Percentiles rank a stretch among this genome's conserved stretches.
phyloP scores from a whole-genome alignment of 176 grass and related monocot genomes.

The Poa annua region DNA sequence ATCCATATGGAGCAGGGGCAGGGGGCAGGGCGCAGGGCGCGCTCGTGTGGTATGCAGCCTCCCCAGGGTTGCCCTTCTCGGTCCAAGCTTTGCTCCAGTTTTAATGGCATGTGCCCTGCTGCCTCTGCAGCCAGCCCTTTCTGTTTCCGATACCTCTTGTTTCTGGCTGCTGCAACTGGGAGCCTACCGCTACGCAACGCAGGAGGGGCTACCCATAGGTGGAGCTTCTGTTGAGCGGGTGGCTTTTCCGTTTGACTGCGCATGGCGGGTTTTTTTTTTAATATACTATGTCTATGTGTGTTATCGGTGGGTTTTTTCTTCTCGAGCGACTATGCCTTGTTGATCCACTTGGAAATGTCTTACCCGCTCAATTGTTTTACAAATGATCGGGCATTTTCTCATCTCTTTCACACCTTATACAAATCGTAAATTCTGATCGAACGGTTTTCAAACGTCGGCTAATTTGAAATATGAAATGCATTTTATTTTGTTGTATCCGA shows the following conservation, averaged over 20 bases:
- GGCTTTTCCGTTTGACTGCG: neutral
- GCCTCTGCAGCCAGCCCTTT: slow-evolving; percentile 9
- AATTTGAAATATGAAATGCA: neutral
- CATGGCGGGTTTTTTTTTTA: neutral
- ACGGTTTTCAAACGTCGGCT: neutral
- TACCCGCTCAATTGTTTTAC: neutral
- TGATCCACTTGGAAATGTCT: neutral
- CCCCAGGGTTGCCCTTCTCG: slow-evolving; percentile 60
- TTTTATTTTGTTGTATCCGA: neutral
- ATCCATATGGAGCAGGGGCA: slow-evolving; percentile 35
- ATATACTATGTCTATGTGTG: neutral
- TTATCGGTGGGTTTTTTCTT: neutral
- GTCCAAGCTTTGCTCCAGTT: slow-evolving; percentile 9
- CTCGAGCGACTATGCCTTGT: neutral
- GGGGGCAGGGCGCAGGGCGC: neutral
- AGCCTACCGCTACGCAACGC: neutral
- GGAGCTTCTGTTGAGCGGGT: neutral
- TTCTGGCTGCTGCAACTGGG: slow-evolving; percentile 25
- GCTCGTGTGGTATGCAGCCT: neutral
- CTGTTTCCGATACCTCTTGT: slow-evolving; percentile 22
- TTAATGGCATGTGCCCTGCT: neutral
- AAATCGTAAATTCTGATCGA: neutral
- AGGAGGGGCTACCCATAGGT: neutral
- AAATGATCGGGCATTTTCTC: neutral
- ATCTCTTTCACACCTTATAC: neutral